Evolutionary conservation across 345 rosid species (phyloP).

Genomic region (Isatis tinctoria): DNA sequence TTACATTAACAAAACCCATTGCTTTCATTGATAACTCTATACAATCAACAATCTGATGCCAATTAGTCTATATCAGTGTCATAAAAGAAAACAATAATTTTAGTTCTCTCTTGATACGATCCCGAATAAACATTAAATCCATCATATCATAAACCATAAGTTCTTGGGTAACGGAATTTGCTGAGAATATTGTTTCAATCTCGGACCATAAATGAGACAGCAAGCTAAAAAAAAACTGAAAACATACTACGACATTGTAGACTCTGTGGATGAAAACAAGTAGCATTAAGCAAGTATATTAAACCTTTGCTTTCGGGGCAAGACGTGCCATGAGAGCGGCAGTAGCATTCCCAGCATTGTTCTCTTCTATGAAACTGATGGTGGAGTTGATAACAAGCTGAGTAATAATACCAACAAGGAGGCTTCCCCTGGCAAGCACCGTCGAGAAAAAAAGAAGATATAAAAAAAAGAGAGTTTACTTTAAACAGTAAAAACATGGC

Average conservation of each 20-base stretch:
- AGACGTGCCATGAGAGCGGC: conserved; percentile 99
- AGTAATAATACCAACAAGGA: conserved; percentile 91
- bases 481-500: neutral
- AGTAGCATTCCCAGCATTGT: conserved; percentile 96
- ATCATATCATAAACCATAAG: too few species aligned
- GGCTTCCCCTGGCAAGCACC: conserved; percentile 68
- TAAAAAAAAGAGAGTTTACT: neutral
- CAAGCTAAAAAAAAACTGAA: neutral
- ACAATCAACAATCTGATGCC: too few species aligned
- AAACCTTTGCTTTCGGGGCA: conserved; percentile 95
- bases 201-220: neutral
- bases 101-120: too few species aligned
- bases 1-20: too few species aligned
- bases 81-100: too few species aligned
- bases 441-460: neutral
- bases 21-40: too few species aligned
- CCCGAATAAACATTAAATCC: too few species aligned
- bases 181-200: too few species aligned
- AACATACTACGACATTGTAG: neutral
- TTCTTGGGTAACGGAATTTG: too few species aligned
- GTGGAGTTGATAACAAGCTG: conserved; percentile 88
- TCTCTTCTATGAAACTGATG: conserved; percentile 96
- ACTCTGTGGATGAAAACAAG: neutral
- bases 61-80: too few species aligned
- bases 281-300: conserved; percentile 5